Conservation (phyloP, 345 rosid genomes). For the Linum trigynum region DNA sequence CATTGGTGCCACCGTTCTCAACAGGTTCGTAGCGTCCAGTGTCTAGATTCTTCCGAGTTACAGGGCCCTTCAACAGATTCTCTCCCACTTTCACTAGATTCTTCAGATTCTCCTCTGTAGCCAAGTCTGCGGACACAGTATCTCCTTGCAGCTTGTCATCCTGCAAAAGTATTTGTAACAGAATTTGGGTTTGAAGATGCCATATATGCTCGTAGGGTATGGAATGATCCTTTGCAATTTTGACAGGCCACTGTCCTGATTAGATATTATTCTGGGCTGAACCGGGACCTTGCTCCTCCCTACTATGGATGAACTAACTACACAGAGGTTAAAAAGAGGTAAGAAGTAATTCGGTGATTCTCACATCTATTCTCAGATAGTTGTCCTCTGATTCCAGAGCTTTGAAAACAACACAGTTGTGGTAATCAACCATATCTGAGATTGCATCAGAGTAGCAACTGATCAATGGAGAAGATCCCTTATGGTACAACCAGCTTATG, state of each 20-base stretch:
- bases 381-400: conserved; percentile 46
- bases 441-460: conserved; percentile 39
- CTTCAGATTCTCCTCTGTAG: conserved; percentile 44
- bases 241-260: no score
- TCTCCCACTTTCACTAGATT: conserved; percentile 41
- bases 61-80: conserved; percentile 30
- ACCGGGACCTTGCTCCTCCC: not conserved
- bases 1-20: conserved; percentile 37
- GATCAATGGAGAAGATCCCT: conserved; percentile 42
- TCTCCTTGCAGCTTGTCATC: conserved; percentile 44
- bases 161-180: conserved; percentile 16
- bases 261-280: no score
- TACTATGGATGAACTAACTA: not conserved
- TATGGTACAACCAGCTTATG: conserved; percentile 41
- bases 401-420: conserved; percentile 37
- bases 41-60: conserved; percentile 31
- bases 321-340: not conserved
- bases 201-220: not conserved
- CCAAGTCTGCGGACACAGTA: conserved; percentile 30
- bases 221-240: not conserved
- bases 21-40: conserved; percentile 46
- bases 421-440: conserved; percentile 54
- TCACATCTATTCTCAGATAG: conserved; percentile 64
- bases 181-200: not conserved
- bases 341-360: not conserved